Base-by-base conservation (phyloP, 208 protist genomes). In the Crithidia fasciculata region DNA sequence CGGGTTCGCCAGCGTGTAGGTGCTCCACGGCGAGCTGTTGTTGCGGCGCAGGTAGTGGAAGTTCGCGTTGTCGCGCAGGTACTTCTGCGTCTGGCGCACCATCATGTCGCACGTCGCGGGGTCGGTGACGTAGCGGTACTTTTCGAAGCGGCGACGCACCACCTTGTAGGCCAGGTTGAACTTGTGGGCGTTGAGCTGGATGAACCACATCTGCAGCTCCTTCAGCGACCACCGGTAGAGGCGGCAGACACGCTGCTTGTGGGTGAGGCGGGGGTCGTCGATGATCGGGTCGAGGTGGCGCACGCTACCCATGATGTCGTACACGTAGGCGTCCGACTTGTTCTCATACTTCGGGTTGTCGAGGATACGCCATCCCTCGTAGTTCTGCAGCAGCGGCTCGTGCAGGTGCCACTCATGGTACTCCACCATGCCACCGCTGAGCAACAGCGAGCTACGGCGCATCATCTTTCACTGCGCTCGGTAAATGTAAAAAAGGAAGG, bases 321-420 rank as follows among this genome's bases (percentile, higher is more conserved):
- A 91, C 6, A 90, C 72, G 75, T 94, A 96, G 36, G 89, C 92
- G 53, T 94, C 89, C 4, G 68, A 83, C 77, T 94, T 93, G 53
- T 68, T 66, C 52, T 93, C 89, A 67, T 95, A 95, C 75, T 91
- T 92, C 49, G 89, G 89, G 83, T 96, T 94, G 77, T 96, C 92
- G 10, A 96, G 85, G 72, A 96, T 92, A 77, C 92, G 92, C 90
- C 92, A 96, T n/a, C 92, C 92, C 76, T 96, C 92, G 79, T 96
- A 96, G 78, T 96, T 95, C 55, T 96, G 89, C 56, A 96, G 88
- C 19, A 96, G 83, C 12, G 89, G 92, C 74, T 96, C 92, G 71
- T 94, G 92, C 4, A 96, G 81, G 70, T 96, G 92, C 90, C 92
- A 96, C 76, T 96, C 92, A 59, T 95, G 92, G 83, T 96, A 96